Base-by-base conservation (phyloP, 2,329 filamentous ascomycete species). In the Penicillium crustosum region DNA sequence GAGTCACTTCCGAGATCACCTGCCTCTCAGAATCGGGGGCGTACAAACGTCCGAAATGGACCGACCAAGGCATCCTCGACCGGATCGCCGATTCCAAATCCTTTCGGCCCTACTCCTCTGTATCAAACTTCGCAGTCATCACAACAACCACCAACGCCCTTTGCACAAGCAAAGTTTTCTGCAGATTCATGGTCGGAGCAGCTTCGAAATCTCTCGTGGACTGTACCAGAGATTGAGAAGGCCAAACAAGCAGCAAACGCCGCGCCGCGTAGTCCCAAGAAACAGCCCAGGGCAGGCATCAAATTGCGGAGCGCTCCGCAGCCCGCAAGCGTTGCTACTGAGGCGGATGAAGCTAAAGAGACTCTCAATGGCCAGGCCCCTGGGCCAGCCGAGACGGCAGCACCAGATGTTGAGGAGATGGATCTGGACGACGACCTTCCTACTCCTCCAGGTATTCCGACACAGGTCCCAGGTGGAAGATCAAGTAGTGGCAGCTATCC, bases 401-500 rank as follows among this genome's bases (percentile, higher is more conserved):
- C 63, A 44, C 60, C 57, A 23, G 69, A 68, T 41, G 69, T 54
- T 5, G 77, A 79, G 59, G 75, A 74, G 10, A 81, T 81, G 78
- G 79, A 81, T 60, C 70, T 81, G 49, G 79, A 80, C 58, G 74
- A 77, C 13, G 73, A 73, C 9, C 45, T 68, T 12, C 65, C 73
- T 19, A 54, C 59, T 52, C 61, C 59, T 52, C 61, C 25, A 19
- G 29, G 27, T 27, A 36, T 58, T 21, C 51, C 64, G 21, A 49
- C 29, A 3, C 57, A 60, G 6, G 29, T 43, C 13, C 48, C 58
- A 4, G 41, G 23, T 36, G 48, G 36, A 6, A 53, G 23, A 33
- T 25, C 59, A 36, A 52, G 57, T 23, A 62, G 49, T 43, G 42
- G 61, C 43, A 65, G 56, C 47, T 58, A 68, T 33, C 63, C 63